Percentiles rank a stretch among this genome's conserved stretches.
Conservation (phyloP, 2,329 filamentous ascomycete genomes). For the Calonectria montana region DNA sequence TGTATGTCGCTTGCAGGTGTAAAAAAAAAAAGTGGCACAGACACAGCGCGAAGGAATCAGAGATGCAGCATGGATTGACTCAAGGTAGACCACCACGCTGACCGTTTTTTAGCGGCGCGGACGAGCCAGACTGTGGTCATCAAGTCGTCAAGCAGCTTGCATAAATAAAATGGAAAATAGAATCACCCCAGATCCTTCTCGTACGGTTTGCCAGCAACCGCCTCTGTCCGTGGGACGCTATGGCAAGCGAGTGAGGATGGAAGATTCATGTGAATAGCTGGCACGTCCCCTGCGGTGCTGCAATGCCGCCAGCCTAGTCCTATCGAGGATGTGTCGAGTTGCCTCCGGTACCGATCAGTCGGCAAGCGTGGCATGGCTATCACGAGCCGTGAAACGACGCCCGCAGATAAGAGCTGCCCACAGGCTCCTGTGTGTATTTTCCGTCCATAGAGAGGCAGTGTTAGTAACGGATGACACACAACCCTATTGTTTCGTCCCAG, state of each 20-base stretch:
- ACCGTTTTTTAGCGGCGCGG: constrained; percentile 15
- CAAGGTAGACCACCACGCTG: constrained; percentile 18
- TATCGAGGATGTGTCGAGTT: neutral
- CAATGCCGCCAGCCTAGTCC: neutral
- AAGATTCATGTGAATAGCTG: neutral
- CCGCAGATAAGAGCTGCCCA: constrained; percentile 11
- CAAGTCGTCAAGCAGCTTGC: neutral
- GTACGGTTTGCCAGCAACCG: neutral
- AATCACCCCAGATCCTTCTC: neutral
- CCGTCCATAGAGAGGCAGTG: neutral
- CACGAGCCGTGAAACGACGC: constrained; percentile 20
- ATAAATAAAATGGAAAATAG: constrained; percentile 6
- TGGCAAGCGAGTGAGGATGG: neutral
- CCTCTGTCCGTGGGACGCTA: neutral
- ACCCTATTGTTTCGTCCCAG: constrained; percentile 1
- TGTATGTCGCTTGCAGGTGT: constrained; percentile 22
- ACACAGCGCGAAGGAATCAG: constrained; percentile 15
- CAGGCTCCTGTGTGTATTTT: neutral
- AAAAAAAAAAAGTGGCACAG: constrained; percentile 27
- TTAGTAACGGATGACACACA: constrained; percentile 12
- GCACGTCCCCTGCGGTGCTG: neutral
- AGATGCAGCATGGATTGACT: constrained; percentile 13
- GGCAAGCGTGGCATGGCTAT: neutral
- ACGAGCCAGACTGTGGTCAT: constrained; percentile 19
- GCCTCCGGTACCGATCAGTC: neutral